Base-by-base conservation (phyloP, 306 rosid species). In the Pterocarpus santalinus region DNA sequence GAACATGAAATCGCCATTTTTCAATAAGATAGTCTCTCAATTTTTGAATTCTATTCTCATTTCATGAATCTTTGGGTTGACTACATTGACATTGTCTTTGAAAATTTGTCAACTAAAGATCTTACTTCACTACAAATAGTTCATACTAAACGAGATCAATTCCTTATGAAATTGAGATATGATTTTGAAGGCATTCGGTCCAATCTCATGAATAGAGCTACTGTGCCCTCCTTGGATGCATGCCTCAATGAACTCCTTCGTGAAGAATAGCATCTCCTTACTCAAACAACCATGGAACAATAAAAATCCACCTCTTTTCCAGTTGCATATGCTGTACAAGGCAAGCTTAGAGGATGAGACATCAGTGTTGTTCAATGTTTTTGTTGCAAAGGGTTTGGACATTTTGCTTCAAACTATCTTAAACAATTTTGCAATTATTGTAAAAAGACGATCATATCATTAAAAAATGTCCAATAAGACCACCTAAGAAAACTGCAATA, bases 21-120 rank as follows among this genome's bases (percentile, higher is more conserved):
- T 73, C 16, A 73, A 16, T 5, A 13, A 3, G 38, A 56, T 10
- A 72, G 35, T 72, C 49, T 72, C 2, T 53, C 47, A 0, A 35
- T 35, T 9, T 69, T 28, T 38, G 41, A 38, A 5, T 38, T 38
- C 41, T 76, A 51, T 22, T 61, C n/a, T 44, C 41, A 73, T 38
- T 73, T 39, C 35, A 38, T 22, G 34, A 62, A 75, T 46, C 69
- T 74, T 58, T 74, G 79, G 69, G 58, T 30, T 58, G 44, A 43
- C 7, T 61, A 61, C 2, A 33, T n/a, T 75, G 14, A 63, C 71
- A 63, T 32, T 4, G 62, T 46, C 17, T 4, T 4, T 38, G 7
- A 38, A 38, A 38, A 38, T 38, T 38, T 38, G 41, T 30, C 30
- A 69, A 3, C 41, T 38, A 0, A 4, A 38, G 41, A 13, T 69